Conservation (phyloP, 331 rosid species). For the Telfairia occidentalis region DNA sequence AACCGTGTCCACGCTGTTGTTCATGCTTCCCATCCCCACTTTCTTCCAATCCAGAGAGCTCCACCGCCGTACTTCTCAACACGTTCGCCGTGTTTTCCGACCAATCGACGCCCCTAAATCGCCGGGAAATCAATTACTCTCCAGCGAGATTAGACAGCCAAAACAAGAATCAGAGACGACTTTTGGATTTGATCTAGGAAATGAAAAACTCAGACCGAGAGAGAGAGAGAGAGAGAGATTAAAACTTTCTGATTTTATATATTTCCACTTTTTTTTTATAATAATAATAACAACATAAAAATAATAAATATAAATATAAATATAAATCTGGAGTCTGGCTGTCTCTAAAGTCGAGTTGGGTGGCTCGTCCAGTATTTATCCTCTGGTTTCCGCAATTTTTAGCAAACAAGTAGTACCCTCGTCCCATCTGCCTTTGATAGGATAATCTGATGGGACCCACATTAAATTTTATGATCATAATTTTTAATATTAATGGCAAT, state of each 20-base stretch:
- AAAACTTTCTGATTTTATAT: not conserved
- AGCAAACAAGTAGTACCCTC: slow-evolving; percentile 13
- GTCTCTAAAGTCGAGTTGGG: not conserved
- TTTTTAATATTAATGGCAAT: not conserved
- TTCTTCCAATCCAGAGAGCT: slow-evolving; percentile 8
- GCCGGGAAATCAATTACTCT: not conserved
- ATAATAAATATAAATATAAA: not conserved
- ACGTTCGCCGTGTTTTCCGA: slow-evolving; percentile 5
- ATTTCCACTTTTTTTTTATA: not conserved
- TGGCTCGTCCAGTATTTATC: slow-evolving; percentile 12
- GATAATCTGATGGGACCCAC: slow-evolving; percentile 29
- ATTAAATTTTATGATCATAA: slow-evolving; percentile 4
- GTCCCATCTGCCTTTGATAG: not conserved
- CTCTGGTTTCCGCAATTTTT: slow-evolving; percentile 17
- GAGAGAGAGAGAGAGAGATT: slow-evolving; percentile 4
- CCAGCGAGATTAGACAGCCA: slow-evolving; percentile 19
- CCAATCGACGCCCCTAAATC: not conserved
- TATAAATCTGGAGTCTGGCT: not conserved
- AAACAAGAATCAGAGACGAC: not conserved
- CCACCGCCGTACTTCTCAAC: not conserved
- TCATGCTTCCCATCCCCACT: slow-evolving; percentile 41
- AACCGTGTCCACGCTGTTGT: slow-evolving; percentile 69
- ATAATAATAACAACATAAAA: not conserved
- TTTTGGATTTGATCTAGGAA: slow-evolving; percentile 18
- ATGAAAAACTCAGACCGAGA: not conserved